These are phyloP conservation scores for Eimeria acervulina DNA, from an alignment of 169 alveolate genomes.

Conservation along the genomic window DNA sequence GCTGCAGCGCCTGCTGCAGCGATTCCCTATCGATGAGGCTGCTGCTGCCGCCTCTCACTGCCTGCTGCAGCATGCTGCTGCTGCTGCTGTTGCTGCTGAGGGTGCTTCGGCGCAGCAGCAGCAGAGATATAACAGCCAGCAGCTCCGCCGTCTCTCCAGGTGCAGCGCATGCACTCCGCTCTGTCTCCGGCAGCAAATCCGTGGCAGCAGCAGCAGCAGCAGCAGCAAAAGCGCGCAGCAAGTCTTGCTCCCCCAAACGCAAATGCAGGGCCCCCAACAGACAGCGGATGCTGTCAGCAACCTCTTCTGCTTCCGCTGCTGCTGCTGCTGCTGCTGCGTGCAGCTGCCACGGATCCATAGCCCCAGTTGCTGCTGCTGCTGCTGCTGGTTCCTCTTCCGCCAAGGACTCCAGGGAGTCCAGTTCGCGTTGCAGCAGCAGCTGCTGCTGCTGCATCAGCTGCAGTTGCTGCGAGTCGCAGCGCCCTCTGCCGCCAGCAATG, in stretches of 20 bases:
- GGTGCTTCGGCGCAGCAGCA: constrained; percentile 46
- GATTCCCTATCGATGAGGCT: constrained; percentile 1
- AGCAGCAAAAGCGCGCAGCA: constrained; percentile 63
- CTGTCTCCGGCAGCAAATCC: background rate
- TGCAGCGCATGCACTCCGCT: background rate
- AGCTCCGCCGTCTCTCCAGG: constrained; percentile 60
- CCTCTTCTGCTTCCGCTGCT: constrained; percentile 43
- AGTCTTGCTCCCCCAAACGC: constrained; percentile 25
- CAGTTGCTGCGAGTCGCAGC: constrained; percentile 52
- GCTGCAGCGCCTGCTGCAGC: constrained; percentile 80
- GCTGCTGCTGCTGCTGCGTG: constrained; percentile 67
- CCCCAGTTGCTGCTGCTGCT: constrained; percentile 51
- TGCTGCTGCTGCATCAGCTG: constrained; percentile 53
- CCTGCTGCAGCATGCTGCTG: constrained; percentile 71
- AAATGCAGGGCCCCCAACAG: background rate
- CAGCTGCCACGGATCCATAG: background rate
- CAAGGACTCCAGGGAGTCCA: background rate
- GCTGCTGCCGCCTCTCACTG: background rate
- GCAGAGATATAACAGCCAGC: constrained; percentile 15
- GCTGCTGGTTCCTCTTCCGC: constrained; percentile 65
- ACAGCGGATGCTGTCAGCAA: constrained; percentile 46
- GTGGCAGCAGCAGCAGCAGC: constrained; percentile 61
- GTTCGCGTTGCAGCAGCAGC: constrained; percentile 60
- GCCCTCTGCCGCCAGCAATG: constrained; percentile 49
- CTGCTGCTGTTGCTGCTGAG: constrained; percentile 38